These are phyloP conservation scores for Phlegmacium glaucopus DNA, from an alignment of 768 basidiomycete species.

Conservation along the genomic window DNA sequence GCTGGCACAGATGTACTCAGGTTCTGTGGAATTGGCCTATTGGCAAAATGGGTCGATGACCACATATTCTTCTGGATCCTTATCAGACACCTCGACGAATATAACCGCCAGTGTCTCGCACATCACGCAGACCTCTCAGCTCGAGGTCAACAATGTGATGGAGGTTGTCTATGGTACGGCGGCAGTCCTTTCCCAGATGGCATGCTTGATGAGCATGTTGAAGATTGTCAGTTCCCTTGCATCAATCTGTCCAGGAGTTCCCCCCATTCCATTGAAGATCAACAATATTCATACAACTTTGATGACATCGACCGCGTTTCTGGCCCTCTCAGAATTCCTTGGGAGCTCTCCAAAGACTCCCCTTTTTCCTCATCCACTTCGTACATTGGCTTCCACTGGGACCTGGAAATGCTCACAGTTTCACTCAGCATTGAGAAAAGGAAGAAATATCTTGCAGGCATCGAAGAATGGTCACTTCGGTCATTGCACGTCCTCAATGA, in stretches of 20 bases:
- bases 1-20: constrained; percentile 20
- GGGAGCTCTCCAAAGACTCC: constrained; percentile 14
- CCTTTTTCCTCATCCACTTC: constrained; percentile 4
- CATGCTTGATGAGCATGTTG: too few species aligned
- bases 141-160: too few species aligned
- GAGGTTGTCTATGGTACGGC: too few species aligned
- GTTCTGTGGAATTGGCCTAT: constrained; percentile 21
- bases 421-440: neutral
- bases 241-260: neutral
- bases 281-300: neutral
- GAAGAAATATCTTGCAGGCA: constrained; percentile 13
- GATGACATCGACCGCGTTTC: constrained; percentile 33
- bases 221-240: neutral
- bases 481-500: constrained; percentile 24
- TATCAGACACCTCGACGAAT: constrained; percentile 13
- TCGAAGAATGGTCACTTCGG: constrained; percentile 14
- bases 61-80: constrained; percentile 26
- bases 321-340: constrained; percentile 18
- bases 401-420: neutral
- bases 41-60: constrained; percentile 31
- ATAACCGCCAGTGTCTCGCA: constrained; percentile 16
- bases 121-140: constrained; percentile 7
- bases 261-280: neutral
- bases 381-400: neutral
- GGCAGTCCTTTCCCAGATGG: too few species aligned